Conservation (phyloP, 2,329 filamentous ascomycete species). For the Colletotrichum sp. region DNA sequence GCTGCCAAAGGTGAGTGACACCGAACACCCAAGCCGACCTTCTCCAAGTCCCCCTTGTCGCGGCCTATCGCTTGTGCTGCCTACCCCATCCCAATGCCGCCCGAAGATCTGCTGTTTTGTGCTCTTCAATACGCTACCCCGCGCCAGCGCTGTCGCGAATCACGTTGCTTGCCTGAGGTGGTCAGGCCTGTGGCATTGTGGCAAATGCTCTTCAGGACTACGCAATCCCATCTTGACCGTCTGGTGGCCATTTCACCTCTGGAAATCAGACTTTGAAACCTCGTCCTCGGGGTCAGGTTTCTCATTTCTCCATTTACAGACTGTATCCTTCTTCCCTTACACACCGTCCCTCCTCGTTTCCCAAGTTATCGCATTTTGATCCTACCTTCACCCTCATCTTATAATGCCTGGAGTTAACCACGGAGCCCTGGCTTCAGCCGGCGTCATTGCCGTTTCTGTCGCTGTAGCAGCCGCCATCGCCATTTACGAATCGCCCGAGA, state of each 20-base stretch:
- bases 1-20: constrained; percentile 21
- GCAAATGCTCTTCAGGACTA: constrained; percentile 12
- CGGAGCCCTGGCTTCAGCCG: constrained; percentile 58
- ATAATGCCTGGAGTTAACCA: constrained; percentile 61
- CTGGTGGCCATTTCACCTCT: constrained; percentile 6
- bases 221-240: constrained; percentile 10
- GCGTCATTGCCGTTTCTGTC: constrained; percentile 62
- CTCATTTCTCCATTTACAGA: not conserved
- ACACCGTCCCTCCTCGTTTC: not conserved
- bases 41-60: not conserved
- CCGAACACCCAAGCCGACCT: not conserved
- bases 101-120: constrained; percentile 13
- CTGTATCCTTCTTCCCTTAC: not conserved
- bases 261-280: not conserved
- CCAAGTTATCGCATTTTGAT: not conserved
- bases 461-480: constrained; percentile 63
- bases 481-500: constrained; percentile 68
- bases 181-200: constrained; percentile 22
- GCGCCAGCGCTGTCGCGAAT: constrained; percentile 15
- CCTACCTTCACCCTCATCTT: not conserved
- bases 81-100: constrained; percentile 5
- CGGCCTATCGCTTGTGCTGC: constrained; percentile 5
- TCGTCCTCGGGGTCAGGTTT: not conserved
- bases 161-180: constrained; percentile 18
- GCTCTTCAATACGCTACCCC: constrained; percentile 8